Evolutionary conservation across 331 rosid species (phyloP), one percentile per base, ranked within the genome.

Genomic region (Saraca asoca): DNA sequence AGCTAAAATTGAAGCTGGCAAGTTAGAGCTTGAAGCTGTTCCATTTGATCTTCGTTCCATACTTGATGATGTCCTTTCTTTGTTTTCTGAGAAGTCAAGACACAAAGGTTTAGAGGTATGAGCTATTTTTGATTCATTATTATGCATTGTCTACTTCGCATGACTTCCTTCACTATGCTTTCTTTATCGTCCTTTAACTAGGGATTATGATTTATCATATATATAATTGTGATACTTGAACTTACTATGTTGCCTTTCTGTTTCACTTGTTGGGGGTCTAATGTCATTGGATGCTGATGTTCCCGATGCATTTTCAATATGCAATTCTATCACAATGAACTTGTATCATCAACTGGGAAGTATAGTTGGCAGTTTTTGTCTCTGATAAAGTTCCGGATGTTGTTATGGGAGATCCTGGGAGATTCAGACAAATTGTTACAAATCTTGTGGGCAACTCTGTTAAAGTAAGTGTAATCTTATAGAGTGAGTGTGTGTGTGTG

Each of bases 391-490:
- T 94, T 74, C 99, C 99, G 12, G 87, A 88, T 55, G 62, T 81
- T 72, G 88, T 94, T 39, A 80, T 82, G 75, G 99, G 99, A 35
- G 99, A 94, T 86, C 96, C 97, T 0, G 96, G 99, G 75, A 82
- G 99, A 81, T 94, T 94, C 88, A 83, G 99, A 68, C 99, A 94
- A 75, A 90, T 94, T 37, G 76, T 94, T 42, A 94, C 97, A 68
- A 94, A 94, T 80, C 97, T 94, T 65, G 99, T 94, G 48, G 96
- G 96, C 46, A 94, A 94, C 88, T 94, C 99, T 43, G 91, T 94
- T 62, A 94, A 94, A 78, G 98, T 90, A 78, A 75, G 95, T 69
- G 62, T 11, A 53, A 17, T 34, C 50, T 62, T 53, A n/a, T n/a
- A n/a, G n/a, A n/a, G n/a, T n/a, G n/a, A n/a, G n/a, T n/a, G n/a